Base-by-base conservation (phyloP, 495 filamentous ascomycete genomes). In the Aspergillus bridgeri region DNA sequence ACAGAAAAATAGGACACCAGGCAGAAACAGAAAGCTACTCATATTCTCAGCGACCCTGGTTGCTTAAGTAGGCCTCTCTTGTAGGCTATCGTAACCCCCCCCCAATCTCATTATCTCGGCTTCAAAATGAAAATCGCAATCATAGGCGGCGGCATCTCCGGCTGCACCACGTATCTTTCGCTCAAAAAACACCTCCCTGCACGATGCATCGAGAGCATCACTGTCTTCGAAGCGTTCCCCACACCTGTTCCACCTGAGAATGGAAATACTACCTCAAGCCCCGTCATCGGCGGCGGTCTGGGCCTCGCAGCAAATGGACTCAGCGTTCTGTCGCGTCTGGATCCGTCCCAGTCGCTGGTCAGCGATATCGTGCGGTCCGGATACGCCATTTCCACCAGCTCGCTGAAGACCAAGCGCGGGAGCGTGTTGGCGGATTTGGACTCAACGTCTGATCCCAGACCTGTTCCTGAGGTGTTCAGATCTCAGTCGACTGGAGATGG, bases 101-200 rank as follows among this genome's bases (percentile, higher is more conserved):
- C n/a, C n/a, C n/a, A n/a, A n/a, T 27, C 25, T 27, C 25, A 4
- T 4, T 27, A 27, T 3, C 3, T 27, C 25, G 7, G 7, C 25
- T 7, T 7, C 25, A 27, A 27, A 7, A 83, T 82, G 81, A 80
- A 79, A 57, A 78, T 84, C 54, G 71, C 79, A 53, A 82, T 84
- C 24, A 64, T 82, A 22, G 81, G 81, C 48, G 81, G 65, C 43
- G 81, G 81, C 44, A 79, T 83, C 57, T 62, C 70, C 45, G 81
- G 81, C 29, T 73, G 77, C 19, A 48, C 77, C 7, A 66, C 69
- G 38, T 82, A 81, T 54, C 71, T 83, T n/a, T 66, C 67, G 27
- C 74, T 84, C 13, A 67, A 67, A 46, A 81, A 82, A 54, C 70
- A 78, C 63, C 71, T 83, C 11, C 75, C 75, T 25, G 25, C 54